Percentiles rank a stretch among this genome's conserved stretches.
Conservation (phyloP, 257 asterid species). For the Petrea volubilis region DNA sequence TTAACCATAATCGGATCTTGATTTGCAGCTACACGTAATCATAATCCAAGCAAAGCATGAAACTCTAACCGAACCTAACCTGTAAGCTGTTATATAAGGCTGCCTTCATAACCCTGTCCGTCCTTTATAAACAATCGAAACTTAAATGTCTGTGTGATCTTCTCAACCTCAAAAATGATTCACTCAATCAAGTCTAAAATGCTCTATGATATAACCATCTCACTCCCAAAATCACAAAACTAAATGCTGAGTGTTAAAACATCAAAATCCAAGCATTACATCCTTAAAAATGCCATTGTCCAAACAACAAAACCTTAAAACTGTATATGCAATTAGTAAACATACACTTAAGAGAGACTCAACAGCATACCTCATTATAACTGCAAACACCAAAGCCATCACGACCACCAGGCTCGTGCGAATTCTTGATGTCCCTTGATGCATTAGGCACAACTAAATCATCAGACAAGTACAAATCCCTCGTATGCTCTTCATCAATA, state of each 20-base stretch:
- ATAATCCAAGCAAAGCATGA: neutral
- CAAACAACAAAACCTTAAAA: neutral
- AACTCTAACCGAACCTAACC: neutral
- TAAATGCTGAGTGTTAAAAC: neutral
- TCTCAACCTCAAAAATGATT: constrained; percentile 1
- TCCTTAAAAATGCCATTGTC: too few species aligned
- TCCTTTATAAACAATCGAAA: neutral
- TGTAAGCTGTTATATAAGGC: neutral
- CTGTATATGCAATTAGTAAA: neutral
- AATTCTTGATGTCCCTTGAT: constrained; percentile 61
- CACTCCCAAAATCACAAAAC: neutral
- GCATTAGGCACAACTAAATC: constrained; percentile 61
- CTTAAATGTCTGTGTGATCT: neutral
- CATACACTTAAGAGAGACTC: neutral
- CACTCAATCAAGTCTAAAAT: neutral
- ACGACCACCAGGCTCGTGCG: constrained; percentile 53
- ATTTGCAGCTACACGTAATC: neutral
- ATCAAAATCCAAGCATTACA: neutral
- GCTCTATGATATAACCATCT: neutral
- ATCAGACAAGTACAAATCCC: constrained; percentile 71
- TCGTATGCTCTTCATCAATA: constrained; percentile 62
- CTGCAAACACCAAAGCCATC: constrained; percentile 72
- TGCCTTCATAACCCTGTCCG: neutral
- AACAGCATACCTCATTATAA: constrained; percentile 59
- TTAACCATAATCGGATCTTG: neutral